Percentiles rank a stretch among this genome's conserved stretches.
phyloP scores from a whole-genome alignment of 2,329 filamentous ascomycete species.

The Venturia pyrina region DNA sequence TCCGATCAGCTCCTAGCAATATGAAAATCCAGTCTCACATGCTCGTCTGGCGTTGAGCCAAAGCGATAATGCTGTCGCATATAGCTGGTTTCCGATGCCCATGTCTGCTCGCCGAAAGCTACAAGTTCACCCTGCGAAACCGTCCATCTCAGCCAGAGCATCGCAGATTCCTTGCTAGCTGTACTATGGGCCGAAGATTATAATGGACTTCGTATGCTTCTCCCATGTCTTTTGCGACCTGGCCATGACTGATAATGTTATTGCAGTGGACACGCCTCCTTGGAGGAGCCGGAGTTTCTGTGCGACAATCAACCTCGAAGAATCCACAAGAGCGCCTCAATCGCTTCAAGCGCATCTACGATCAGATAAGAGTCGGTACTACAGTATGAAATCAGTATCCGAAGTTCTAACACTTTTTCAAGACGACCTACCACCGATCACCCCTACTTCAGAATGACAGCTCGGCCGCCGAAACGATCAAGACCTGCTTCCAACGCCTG shows the following conservation, averaged over 20 bases:
- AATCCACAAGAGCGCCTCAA: constrained; percentile 50
- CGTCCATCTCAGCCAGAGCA: background rate
- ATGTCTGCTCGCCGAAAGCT: background rate
- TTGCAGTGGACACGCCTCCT: constrained; percentile 41
- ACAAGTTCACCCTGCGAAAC: background rate
- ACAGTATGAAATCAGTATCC: background rate
- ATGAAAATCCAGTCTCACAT: too few species aligned
- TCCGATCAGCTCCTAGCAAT: too few species aligned
- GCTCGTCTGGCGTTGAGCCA: too few species aligned
- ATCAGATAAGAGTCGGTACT: constrained; percentile 42
- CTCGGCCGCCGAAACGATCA: constrained; percentile 39
- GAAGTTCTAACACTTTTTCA: constrained; percentile 13
- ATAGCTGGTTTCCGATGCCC: background rate
- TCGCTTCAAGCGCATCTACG: constrained; percentile 52
- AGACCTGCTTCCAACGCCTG: constrained; percentile 45
- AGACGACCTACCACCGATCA: constrained; percentile 53
- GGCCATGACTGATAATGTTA: background rate
- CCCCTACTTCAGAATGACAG: constrained; percentile 41
- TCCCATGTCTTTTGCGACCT: background rate
- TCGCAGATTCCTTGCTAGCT: background rate
- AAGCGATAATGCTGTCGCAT: background rate
- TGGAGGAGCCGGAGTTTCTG: constrained; percentile 4
- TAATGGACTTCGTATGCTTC: constrained; percentile 14
- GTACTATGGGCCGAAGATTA: background rate
- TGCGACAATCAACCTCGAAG: constrained; percentile 24